A percentile compares a stretch with the other conserved stretches of the same genome.
These are phyloP conservation scores for Thielaviopsis musarum DNA, from an alignment of 2,329 filamentous ascomycete species.

Conservation along the genomic window DNA sequence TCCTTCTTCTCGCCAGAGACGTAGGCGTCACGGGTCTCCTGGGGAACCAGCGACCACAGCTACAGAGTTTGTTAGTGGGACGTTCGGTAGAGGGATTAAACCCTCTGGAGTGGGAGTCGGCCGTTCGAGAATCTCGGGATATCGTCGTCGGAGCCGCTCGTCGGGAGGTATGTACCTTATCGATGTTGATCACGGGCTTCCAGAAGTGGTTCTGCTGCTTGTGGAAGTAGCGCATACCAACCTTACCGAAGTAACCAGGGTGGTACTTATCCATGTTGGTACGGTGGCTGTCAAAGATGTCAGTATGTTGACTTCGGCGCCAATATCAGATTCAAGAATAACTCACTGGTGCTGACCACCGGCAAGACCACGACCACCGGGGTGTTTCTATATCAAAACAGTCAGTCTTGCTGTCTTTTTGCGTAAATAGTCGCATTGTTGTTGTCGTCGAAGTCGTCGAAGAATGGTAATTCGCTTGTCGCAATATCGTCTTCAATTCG, in stretches of 20 bases:
- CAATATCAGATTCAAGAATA: not conserved
- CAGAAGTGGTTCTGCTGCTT: slow-evolving; percentile 90
- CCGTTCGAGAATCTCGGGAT: not conserved
- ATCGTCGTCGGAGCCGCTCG: not conserved
- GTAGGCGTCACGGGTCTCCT: slow-evolving; percentile 88
- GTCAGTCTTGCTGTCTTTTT: slow-evolving; percentile 7
- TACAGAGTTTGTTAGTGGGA: slow-evolving; percentile 24
- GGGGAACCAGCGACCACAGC: slow-evolving; percentile 92
- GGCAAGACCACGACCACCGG: slow-evolving; percentile 71
- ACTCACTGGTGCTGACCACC: slow-evolving; percentile 85
- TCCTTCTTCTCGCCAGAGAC: slow-evolving; percentile 63
- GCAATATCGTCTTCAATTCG: not conserved
- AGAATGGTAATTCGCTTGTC: not conserved
- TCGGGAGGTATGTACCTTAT: slow-evolving; percentile 53
- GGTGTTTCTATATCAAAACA: slow-evolving; percentile 42
- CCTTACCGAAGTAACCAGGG: slow-evolving; percentile 98
- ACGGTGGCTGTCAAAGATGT: slow-evolving; percentile 10
- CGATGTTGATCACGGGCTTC: slow-evolving; percentile 97
- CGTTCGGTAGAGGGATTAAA: not conserved
- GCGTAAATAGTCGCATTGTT: not conserved
- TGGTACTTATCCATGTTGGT: slow-evolving; percentile 48
- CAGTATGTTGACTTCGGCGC: not conserved
- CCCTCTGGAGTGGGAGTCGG: not conserved
- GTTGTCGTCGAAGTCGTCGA: not conserved
- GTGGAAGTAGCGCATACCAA: slow-evolving; percentile 94